Evolutionary conservation across 257 asterid genomes (phyloP), one percentile per base, ranked within the genome.

Genomic region (Linderniella brevidens): DNA sequence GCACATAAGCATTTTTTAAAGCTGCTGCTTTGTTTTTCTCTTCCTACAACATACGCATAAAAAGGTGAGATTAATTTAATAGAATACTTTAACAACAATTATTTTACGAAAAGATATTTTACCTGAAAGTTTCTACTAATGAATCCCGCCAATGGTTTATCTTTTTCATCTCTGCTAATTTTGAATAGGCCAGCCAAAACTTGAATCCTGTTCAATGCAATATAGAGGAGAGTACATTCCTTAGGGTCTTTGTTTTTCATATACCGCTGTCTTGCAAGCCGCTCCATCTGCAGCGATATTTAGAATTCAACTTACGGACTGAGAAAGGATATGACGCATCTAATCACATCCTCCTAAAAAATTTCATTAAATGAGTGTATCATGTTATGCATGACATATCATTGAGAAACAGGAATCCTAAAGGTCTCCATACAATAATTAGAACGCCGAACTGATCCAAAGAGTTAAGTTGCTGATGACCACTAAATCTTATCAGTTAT

Each of bases 1-100:
- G 70, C 38, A 90, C 96, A 52, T 79, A 90, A 46, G 96, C 98
- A 70, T 88, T 88, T 74, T 88, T 88, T 8, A 88, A 64, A 56
- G 98, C 96, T 68, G 98, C 98, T 47, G 79, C 82, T 71, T 78
- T 88, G 64, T 88, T 76, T 56, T 76, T 81, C 45, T 88, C 96
- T 62, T 84, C 98, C 98, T 88, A 69, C 44, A 56, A 55, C 25
- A 40, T 43, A 37, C 36, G 61, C 19, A 13, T 44, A 44, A 18
- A 13, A 13, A 18, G 10, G 17, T 1, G 9, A 44, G 5, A 8
- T n/a, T 9, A 13, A 13, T 17, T 15, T 15, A 44, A 44, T 9
- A 44, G 2, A 1, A 13, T 44, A 44, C 11, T 8, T 3, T 5
- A 43, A 12, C 4, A 9, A 43, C 11, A 43, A 13, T 8, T 3